phyloP scores from a whole-genome alignment of 2,329 filamentous ascomycete genomes.

The Alternaria sp. region DNA sequence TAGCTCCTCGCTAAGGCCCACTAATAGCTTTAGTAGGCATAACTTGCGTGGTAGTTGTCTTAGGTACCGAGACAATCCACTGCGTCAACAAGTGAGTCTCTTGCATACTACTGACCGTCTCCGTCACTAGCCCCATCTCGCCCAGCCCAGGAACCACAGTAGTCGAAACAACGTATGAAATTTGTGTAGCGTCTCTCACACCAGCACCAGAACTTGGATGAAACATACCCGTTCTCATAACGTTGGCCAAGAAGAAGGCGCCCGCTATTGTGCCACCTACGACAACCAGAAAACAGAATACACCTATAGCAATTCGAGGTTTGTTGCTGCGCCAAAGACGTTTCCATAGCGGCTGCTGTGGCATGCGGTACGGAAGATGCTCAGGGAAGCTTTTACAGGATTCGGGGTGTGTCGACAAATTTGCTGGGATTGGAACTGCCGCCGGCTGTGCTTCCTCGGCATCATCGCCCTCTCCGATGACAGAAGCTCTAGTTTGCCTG shows the following conservation, averaged over 20 bases:
- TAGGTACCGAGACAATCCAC: neutral
- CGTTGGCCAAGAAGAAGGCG: neutral
- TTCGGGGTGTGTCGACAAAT: neutral
- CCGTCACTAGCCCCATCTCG: neutral
- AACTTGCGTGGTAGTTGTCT: neutral
- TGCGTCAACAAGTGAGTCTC: neutral
- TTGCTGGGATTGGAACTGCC: neutral
- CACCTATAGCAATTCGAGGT: neutral
- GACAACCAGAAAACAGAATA: neutral
- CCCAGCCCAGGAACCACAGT: neutral
- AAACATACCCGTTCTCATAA: neutral
- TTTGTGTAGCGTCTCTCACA: neutral
- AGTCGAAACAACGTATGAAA: neutral
- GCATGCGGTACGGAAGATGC: neutral
- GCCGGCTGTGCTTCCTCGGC: neutral
- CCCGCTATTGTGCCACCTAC: neutral
- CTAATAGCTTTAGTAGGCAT: neutral
- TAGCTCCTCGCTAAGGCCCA: no score
- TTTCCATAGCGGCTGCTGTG: neutral
- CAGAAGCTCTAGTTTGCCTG: neutral
- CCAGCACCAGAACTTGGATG: neutral
- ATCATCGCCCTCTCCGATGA: rapidly evolving
- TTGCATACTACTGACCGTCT: neutral
- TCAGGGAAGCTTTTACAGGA: neutral
- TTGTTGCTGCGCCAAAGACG: neutral